Conservation (phyloP, 2,329 filamentous ascomycete genomes). For the Chalara sp. region DNA sequence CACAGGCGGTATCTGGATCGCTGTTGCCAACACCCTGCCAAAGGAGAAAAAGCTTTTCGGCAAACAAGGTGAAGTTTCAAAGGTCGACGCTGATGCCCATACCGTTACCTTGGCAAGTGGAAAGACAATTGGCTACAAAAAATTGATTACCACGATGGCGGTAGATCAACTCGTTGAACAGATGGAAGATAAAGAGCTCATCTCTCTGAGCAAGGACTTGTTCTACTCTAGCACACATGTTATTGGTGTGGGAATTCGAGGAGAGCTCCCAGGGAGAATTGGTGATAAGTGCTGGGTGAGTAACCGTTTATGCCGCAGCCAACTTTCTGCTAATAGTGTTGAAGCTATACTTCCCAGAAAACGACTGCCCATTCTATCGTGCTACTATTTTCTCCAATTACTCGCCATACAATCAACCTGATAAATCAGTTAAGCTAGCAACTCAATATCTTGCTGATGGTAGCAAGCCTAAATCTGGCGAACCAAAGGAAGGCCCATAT, state of each 20-base stretch:
- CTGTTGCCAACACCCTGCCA: constrained; percentile 87
- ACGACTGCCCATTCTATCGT: constrained; percentile 98
- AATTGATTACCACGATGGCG: constrained; percentile 93
- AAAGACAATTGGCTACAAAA: constrained; percentile 82
- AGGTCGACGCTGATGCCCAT: constrained; percentile 82
- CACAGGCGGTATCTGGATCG: constrained; percentile 98
- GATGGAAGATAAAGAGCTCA: constrained; percentile 82
- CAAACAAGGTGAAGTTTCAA: constrained; percentile 74
- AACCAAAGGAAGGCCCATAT: constrained; percentile 84
- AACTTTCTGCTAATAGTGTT: constrained; percentile 17
- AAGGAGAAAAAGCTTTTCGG: constrained; percentile 89
- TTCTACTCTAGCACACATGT: constrained; percentile 98
- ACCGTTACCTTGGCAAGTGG: constrained; percentile 76
- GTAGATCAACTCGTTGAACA: constrained; percentile 81
- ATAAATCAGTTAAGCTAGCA: constrained; percentile 73
- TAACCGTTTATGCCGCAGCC: constrained; percentile 2
- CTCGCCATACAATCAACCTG: constrained; percentile 95
- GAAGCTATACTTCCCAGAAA: constrained; percentile 94
- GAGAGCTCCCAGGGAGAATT: constrained; percentile 85
- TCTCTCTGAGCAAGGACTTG: constrained; percentile 78
- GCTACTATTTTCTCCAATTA: constrained; percentile 99
- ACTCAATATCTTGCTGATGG: constrained; percentile 83
- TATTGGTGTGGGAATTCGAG: constrained; percentile 90
- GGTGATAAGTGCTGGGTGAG: constrained; percentile 98
- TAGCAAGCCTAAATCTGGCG: constrained; percentile 65